phyloP scores from a whole-genome alignment of 1,284 basidiomycete genomes.

The Puccinia triticina region DNA sequence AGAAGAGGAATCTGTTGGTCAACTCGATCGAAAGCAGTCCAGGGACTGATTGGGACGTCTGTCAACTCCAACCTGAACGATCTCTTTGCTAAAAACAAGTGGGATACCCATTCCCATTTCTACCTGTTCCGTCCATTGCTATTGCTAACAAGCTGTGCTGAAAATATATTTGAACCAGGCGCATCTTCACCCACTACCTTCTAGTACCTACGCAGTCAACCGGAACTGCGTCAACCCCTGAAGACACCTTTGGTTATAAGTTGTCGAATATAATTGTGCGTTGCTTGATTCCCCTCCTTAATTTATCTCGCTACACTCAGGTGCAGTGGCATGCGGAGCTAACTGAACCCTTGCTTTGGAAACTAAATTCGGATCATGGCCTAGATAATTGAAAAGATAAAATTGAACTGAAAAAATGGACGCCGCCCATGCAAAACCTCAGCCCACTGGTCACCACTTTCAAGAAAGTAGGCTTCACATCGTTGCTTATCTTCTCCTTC shows the following conservation, averaged over 20 bases:
- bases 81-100: no score
- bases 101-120: not conserved
- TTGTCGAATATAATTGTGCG: not conserved
- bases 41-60: not conserved
- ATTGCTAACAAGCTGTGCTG: no score
- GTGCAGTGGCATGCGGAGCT: not conserved
- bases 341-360: not conserved
- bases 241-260: no score
- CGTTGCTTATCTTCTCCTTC: not conserved
- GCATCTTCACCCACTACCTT: no score
- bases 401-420: conserved; percentile 1
- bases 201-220: no score
- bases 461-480: conserved; percentile 34
- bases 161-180: no score
- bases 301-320: not conserved
- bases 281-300: not conserved
- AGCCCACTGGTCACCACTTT: conserved; percentile 35
- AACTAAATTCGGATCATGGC: not conserved
- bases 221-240: no score
- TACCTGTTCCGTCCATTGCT: no score
- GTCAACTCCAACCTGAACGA: no score
- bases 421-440: not conserved
- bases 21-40: not conserved
- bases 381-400: not conserved
- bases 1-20: not conserved